Evolutionary conservation across 257 asterid genomes (phyloP), one percentile per base, ranked within the genome.

Genomic region (Nicotiana knightiana): DNA sequence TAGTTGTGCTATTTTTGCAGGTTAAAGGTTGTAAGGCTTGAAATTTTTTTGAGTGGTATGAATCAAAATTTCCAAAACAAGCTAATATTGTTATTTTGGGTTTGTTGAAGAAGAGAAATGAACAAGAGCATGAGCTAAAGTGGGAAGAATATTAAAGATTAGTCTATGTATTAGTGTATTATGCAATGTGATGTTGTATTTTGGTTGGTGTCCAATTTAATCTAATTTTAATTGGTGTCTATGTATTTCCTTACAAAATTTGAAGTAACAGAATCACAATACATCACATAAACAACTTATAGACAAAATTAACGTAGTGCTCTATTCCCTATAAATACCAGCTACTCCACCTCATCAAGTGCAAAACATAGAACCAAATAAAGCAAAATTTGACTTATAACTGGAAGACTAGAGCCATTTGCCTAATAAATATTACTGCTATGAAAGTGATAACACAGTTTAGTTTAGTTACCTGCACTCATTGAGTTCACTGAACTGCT

Each of bases 381-480:
- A 46, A 73, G 62, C 15, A 26, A 48, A 48, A 4, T 73, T n/a
- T 51, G 13, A 48, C 26, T 48, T 73, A 51, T 7, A 73, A 48
- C 16, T 24, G 79, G 62, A 48, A 48, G 21, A 51, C 43, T 7
- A 73, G 9, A 8, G 26, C 24, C 24, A 73, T 73, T 26, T 48
- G 79, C 51, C 13, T n/a, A 73, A 16, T 51, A 17, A 61, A 37
- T 33, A 61, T 9, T 61, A 61, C 82, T 37, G 46, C 73, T 61
- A 79, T 12, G 18, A 79, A 61, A 61, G 46, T 43, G 37, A 79
- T 35, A 73, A 48, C 5, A 26, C 26, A 9, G 82, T 24, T 86
- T 35, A 94, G 92, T 90, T 91, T 94, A 13, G 84, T 85, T 91
- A 4, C 98, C 98, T 0, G 87, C 86, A 24, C 62, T 90, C 75